Evolutionary conservation across 371 early-diverging fungal genomes (phyloP), one percentile per base, ranked within the genome.

Genomic region (Fennellomyces sp.): DNA sequence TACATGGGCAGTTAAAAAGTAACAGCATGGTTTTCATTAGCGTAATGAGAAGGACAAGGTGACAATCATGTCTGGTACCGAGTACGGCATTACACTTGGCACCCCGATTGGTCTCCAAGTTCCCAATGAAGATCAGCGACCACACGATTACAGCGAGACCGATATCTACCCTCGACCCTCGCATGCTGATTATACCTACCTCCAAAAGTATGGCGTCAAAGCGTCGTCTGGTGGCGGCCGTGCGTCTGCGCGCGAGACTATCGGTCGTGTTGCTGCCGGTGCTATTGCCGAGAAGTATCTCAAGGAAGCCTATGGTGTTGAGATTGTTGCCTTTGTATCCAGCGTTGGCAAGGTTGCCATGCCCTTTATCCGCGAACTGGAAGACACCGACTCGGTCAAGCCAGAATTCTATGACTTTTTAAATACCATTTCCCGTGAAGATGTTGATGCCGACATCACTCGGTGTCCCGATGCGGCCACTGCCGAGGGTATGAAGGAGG

Each of bases 141-240:
- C 98, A 23, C 89, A 91, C 63, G 98, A 98, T 73, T 98, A 98
- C 73, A 88, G 91, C 52, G 97, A 97, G 61, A 97, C 90, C 10
- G 94, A 93, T 63, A 74, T 91, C 15, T 93, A 86, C 63, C 98
- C 97, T 45, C 90, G 98, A 19, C 98, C 98, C 13, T 91, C 91
- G 21, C 98, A 98, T 56, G 98, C 98, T 17, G 98, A 98, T 76
- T 96, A 86, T 80, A 98, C 98, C 7, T 98, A 98, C 63, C 69
- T 98, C 60, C 81, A 93, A 68, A 98, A 98, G 75, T 98, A 98
- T 65, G 93, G 95, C 41, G 74, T 98, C 57, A 98, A 98, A 81
- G 96, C 97, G 11, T 91, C 91, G 3, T 88, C 89, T 25, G 98
- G 98, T 52, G 98, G 98, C 36, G 98, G 98, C 39, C 81, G 98